Conservation (phyloP, 495 filamentous ascomycete species). For the Hyaloscypha hepaticicola region DNA sequence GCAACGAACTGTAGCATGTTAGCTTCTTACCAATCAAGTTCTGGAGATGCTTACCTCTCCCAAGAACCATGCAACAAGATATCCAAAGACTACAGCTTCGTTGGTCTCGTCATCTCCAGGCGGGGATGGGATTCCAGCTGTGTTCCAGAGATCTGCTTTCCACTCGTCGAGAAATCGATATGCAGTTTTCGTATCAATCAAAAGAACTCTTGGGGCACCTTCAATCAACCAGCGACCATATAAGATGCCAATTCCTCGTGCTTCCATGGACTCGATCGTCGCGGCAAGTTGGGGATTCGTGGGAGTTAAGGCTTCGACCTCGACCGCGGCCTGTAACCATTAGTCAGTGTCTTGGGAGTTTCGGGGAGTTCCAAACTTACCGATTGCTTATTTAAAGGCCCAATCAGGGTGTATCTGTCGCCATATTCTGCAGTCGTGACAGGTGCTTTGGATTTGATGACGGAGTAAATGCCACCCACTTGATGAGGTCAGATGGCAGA, state of each 20-base stretch:
- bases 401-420: constrained; percentile 92
- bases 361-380: constrained; percentile 46
- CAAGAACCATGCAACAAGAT: constrained; percentile 95
- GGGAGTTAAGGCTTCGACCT: constrained; percentile 89
- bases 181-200: constrained; percentile 93
- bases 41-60: constrained; percentile 69
- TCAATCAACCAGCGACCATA: constrained; percentile 98
- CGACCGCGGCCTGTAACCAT: constrained; percentile 72
- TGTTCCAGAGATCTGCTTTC: constrained; percentile 95
- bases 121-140: constrained; percentile 87
- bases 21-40: not conserved
- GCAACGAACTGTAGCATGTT: constrained; percentile 69
- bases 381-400: constrained; percentile 86
- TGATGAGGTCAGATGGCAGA: not conserved
- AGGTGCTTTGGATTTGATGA: constrained; percentile 97
- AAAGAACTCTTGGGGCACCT: constrained; percentile 86
- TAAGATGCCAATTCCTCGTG: constrained; percentile 83
- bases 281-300: constrained; percentile 74
- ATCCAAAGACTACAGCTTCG: constrained; percentile 96
- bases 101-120: constrained; percentile 93
- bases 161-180: constrained; percentile 92
- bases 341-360: constrained; percentile 21
- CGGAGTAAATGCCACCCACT: constrained; percentile 99
- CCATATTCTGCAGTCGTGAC: constrained; percentile 99
- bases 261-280: constrained; percentile 86